Percentiles rank a stretch among this genome's conserved stretches.
Evolutionary conservation across 768 basidiomycete species (phyloP).

Genomic region (Tylopilus felleus): DNA sequence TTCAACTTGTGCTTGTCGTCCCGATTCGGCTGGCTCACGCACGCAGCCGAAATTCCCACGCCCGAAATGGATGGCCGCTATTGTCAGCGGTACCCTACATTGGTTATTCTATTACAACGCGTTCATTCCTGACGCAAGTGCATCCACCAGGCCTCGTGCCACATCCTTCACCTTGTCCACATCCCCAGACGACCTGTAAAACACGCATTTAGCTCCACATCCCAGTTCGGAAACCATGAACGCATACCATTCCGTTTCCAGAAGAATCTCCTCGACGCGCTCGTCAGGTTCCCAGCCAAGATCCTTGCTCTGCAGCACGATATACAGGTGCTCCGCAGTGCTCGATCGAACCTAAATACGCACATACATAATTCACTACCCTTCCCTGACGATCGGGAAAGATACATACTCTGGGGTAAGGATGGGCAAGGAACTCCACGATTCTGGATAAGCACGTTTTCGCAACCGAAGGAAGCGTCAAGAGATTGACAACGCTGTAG

Average conservation of each 20-base stretch:
- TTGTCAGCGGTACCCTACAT: neutral
- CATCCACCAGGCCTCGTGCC: conserved; percentile 39
- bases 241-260: conserved; percentile 80
- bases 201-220: conserved; percentile 29
- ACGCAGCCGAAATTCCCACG: conserved; percentile 23
- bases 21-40: conserved; percentile 3
- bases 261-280: conserved; percentile 57
- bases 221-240: neutral
- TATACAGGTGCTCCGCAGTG: conserved; percentile 80
- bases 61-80: too few relatives aligned
- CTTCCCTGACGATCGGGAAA: conserved; percentile 9
- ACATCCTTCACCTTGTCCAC: conserved; percentile 36
- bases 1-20: conserved; percentile 10
- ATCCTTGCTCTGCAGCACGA: conserved; percentile 69
- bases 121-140: conserved; percentile 34
- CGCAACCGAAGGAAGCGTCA: conserved; percentile 47
- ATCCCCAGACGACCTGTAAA: conserved; percentile 48
- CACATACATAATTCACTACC: conserved; percentile 4
- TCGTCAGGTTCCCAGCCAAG: conserved; percentile 61
- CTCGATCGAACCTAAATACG: conserved; percentile 64
- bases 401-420: conserved; percentile 69
- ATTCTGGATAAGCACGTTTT: conserved; percentile 45
- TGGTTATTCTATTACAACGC: conserved; percentile 14
- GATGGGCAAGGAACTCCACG: conserved; percentile 65
- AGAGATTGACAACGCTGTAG: conserved; percentile 61